These are phyloP conservation scores for Picea sitchensis DNA, from an alignment of 75 land plant genomes.

Conservation along the genomic window DNA sequence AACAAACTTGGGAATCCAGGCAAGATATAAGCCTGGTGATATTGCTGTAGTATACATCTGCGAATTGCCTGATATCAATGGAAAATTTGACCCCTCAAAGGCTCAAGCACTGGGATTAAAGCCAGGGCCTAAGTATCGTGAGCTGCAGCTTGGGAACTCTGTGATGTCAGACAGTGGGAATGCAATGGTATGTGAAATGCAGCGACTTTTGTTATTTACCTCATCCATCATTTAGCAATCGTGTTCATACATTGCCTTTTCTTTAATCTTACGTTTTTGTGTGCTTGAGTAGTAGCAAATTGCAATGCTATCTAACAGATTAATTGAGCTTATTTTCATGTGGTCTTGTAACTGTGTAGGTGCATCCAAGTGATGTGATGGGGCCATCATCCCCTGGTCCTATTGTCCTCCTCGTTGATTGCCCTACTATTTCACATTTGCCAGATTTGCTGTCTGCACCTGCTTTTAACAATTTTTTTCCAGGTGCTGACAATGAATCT, in stretches of 20 bases:
- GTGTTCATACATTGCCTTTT: neutral
- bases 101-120: slow-evolving; percentile 68
- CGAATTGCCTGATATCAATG: slow-evolving; percentile 90
- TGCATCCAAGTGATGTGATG: slow-evolving; percentile 92
- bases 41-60: slow-evolving; percentile 82
- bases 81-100: slow-evolving; percentile 89
- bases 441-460: slow-evolving; percentile 47
- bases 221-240: neutral
- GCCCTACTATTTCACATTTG: slow-evolving; percentile 69
- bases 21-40: slow-evolving; percentile 47
- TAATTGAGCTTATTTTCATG: neutral
- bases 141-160: slow-evolving; percentile 78
- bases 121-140: slow-evolving; percentile 86
- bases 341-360: slow-evolving; percentile 32
- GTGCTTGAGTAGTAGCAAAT: neutral
- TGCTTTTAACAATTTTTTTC: slow-evolving; percentile 37
- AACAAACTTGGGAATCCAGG: neutral
- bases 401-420: slow-evolving; percentile 81
- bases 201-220: neutral
- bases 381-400: slow-evolving; percentile 93
- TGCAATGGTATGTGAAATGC: slow-evolving; percentile 55
- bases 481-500: slow-evolving; percentile 14
- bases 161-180: slow-evolving; percentile 60
- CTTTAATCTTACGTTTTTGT: slow-evolving; percentile 13
- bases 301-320: neutral